Base-by-base conservation (phyloP, 768 basidiomycete species). In the Tulasnella sp. region DNA sequence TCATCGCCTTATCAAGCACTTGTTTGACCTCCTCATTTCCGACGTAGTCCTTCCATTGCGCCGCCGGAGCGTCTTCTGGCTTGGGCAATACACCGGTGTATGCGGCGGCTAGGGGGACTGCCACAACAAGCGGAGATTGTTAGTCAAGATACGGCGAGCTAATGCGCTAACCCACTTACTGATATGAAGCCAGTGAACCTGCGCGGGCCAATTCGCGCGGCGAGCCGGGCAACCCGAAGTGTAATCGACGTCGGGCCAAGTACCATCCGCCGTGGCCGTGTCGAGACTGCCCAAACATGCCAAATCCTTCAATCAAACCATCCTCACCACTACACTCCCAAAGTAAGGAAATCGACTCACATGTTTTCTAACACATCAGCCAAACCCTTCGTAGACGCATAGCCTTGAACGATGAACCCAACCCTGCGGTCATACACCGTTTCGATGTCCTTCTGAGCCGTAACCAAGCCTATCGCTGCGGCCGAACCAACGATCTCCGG, bases 191-290 rank as follows among this genome's bases (percentile, higher is more conserved):
- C 78, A 79, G 67, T 79, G 78, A 48, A 80, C 82, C 82, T 89
- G 86, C 16, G 91, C 91, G 11, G 90, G 91, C 91, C 91, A 92
- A 80, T 90, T 92, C 6, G 91, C 91, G 15, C 88, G 86, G 76
- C 87, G 87, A 7, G 90, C 91, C 57, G 83, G 81, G 79, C 91
- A 92, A 9, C 91, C 91, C 29, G 89, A 85, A 0, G 89, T 87
- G 80, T 91, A 91, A 81, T 92, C 87, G 23, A 92, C 85, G 67
- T 86, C 84, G 3, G 84, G 40, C 81, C 81, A 83, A 15, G 79
- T 81, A 7, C 81, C 82, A 46, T 81, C 79, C 7, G 55, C 61
- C 26, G 72, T 74, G 35, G 78, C 79, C 1, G 44, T 77, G 7
- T 55, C 7, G 9, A 82, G 42, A 80, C 79, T 79, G 13, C 18